Evolutionary conservation across 352 stramenopile genomes (phyloP), one percentile per base, ranked within the genome.

Genomic region (Pythium aristosporum): DNA sequence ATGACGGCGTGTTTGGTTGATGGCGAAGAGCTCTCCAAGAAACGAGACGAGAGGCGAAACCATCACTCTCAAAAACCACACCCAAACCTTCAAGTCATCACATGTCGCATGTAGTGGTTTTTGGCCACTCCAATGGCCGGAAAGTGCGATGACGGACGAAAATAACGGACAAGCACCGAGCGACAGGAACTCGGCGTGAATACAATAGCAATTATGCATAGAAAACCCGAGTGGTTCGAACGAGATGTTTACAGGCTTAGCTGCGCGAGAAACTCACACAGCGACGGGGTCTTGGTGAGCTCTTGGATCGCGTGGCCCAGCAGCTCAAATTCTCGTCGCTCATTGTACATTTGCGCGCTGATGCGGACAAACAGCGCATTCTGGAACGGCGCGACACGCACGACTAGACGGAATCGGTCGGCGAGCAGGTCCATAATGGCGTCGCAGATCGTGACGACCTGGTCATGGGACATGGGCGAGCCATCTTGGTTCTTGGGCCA

Each of bases 311-410:
- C 84, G 36, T 76, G 69, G 30, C 79, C 86, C 18, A 94, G 71
- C 54, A 82, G 73, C 65, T 94, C 83, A 53, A 82, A 94, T 63
- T 94, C 86, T 39, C 73, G 72, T 56, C 86, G 80, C 61, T 94
- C 86, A 63, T 92, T 92, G 74, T 92, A 94, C 54, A 92, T 91
- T 70, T 94, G 86, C 48, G 83, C 80, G 48, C 83, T 92, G 68
- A 94, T 90, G 61, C 83, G 82, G 49, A 87, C 82, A 73, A 90
- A 92, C 21, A 92, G 73, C 11, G 76, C 73, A 52, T 61, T 67
- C 66, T 92, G 82, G 70, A 94, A 87, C 11, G 80, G 76, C 56
- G 77, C 66, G 21, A 92, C 78, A 39, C 82, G 81, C 57, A 91
- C 82, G 25, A 87, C 79, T 39, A 94, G 73, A 25, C 76, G 75